Evolutionary conservation across 352 stramenopile genomes (phyloP), one percentile per base, ranked within the genome.

Genomic region (Phytophthora capsici): DNA sequence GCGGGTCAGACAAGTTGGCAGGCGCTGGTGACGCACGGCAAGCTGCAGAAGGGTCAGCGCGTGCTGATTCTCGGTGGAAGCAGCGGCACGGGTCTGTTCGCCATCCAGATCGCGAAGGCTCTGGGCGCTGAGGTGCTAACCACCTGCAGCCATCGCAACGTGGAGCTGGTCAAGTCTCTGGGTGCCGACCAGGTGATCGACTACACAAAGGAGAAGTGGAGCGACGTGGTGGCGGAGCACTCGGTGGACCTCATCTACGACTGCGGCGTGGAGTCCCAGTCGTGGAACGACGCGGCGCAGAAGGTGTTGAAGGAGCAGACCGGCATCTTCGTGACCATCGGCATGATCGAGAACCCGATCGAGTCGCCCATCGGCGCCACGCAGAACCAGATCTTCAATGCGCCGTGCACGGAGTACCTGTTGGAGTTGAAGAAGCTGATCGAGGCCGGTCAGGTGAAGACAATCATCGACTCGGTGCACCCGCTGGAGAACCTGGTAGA

Each of bases 341-440:
- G 55, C 6, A 12, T 34, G 36, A 79, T 81, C 19, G 61, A 67
- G 37, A 61, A 75, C 13, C 82, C 72, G 6, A 87, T 83, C 32
- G 81, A 83, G 52, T 81, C 84, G 9, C 66, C 84, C 23, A 86
- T 90, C 10, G 86, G 84, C 23, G 83, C 78, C 6, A 71, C 51
- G 16, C 26, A 30, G 5, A 19, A 71, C 37, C 60, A 72, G 45
- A 61, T 66, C 28, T 66, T 41, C 36, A 41, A 41, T 41, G 36
- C 36, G 2, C 36, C 36, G 36, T 41, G 58, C 53, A 59, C 66
- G 0, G 53, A 65, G 51, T 59, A 68, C 43, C 45, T 77, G 12
- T 6, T 70, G 37, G 64, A 69, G 52, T 56, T 90, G 17, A 71
- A 69, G 19, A 67, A 66, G 23, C 50, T 88, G 6, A 65, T 83